Percentiles rank a stretch among this genome's conserved stretches.
Conservation (phyloP, 257 asterid genomes). For the Nicotiana tabacum region DNA sequence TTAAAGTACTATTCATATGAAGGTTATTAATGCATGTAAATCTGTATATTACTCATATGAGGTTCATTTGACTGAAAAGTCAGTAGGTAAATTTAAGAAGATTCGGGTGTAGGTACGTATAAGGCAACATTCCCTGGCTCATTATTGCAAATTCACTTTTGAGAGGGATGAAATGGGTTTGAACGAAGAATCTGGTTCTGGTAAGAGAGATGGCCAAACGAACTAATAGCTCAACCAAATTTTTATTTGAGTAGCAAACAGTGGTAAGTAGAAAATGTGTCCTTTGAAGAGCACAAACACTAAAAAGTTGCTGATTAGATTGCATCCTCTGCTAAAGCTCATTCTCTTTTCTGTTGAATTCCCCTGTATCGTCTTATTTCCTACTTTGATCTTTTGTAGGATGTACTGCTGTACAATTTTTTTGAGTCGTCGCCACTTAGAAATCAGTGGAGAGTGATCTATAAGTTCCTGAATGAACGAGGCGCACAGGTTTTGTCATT, state of each 20-base stretch:
- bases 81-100: too few relatives aligned
- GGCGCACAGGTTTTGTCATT: too few relatives aligned
- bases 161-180: too few relatives aligned
- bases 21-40: too few relatives aligned
- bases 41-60: too few relatives aligned
- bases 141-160: too few relatives aligned
- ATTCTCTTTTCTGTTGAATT: not conserved
- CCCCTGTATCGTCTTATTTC: not conserved
- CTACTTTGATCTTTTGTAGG: slow-evolving; percentile 24
- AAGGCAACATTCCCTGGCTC: too few relatives aligned
- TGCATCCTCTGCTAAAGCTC: not conserved
- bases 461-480: too few relatives aligned
- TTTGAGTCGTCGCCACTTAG: slow-evolving; percentile 24
- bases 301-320: not conserved
- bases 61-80: too few relatives aligned
- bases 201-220: not conserved
- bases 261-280: not conserved
- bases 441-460: not conserved
- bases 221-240: not conserved
- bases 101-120: too few relatives aligned
- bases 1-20: too few relatives aligned
- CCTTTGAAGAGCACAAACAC: not conserved
- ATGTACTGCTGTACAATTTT: slow-evolving; percentile 57
- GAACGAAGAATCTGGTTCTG: too few relatives aligned
- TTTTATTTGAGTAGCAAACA: not conserved